These are phyloP conservation scores for Agrocybe pediades DNA, from an alignment of 768 basidiomycete species.

Conservation along the genomic window DNA sequence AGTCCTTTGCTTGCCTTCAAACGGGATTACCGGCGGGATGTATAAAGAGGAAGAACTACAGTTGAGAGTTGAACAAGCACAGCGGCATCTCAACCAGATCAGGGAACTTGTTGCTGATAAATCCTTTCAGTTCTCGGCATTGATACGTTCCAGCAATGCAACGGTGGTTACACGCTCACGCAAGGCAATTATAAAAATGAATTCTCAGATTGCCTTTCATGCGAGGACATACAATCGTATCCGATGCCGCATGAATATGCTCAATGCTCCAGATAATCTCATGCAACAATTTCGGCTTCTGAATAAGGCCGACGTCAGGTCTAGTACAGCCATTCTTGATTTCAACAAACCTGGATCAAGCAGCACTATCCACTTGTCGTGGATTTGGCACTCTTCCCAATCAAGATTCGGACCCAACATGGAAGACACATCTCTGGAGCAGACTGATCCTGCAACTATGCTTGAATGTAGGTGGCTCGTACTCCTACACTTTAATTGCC, in stretches of 20 bases:
- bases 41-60: background rate
- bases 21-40: background rate
- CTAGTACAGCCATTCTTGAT: conserved; percentile 3
- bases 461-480: conserved; percentile 5
- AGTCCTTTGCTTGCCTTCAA: background rate
- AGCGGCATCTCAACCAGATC: background rate
- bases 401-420: background rate
- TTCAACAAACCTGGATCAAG: background rate
- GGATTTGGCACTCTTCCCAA: background rate
- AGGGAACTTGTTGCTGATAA: background rate
- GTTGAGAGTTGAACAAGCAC: background rate
- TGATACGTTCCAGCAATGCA: background rate
- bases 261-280: background rate
- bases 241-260: background rate
- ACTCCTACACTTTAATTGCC: too few relatives aligned
- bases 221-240: background rate
- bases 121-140: background rate
- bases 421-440: background rate
- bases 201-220: background rate
- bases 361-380: background rate
- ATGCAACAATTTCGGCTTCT: background rate
- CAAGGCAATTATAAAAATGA: background rate
- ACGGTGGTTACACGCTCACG: background rate
- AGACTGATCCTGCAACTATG: background rate
- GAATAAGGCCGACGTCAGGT: background rate